phyloP scores from a whole-genome alignment of 352 stramenopile genomes.

The Saprolegnia diclina region DNA sequence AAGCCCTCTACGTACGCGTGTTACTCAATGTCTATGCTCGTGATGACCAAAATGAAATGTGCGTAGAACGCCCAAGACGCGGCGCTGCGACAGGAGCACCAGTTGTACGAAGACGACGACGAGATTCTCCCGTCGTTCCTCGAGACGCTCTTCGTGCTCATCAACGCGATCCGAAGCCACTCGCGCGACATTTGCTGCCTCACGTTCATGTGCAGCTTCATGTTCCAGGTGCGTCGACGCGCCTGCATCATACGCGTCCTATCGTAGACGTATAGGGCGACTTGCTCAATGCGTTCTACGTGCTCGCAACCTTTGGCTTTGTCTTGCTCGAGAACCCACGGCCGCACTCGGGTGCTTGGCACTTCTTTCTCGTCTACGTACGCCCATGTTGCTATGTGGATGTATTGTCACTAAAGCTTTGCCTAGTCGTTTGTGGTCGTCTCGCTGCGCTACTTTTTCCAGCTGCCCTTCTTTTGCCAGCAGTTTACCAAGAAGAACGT shows the following conservation, averaged over 20 bases:
- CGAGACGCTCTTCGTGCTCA: slow-evolving; percentile 55
- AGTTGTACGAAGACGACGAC: slow-evolving; percentile 72
- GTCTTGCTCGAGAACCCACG: slow-evolving; percentile 71
- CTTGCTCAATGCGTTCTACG: slow-evolving; percentile 73
- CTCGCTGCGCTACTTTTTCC: slow-evolving; percentile 63
- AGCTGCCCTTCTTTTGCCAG: slow-evolving; percentile 76
- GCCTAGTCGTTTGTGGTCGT: slow-evolving; percentile 36
- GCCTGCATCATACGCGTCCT: not conserved
- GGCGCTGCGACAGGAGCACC: slow-evolving; percentile 57
- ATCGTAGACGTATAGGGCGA: slow-evolving; percentile 45
- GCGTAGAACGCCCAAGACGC: slow-evolving; percentile 51
- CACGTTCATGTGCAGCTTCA: slow-evolving; percentile 60
- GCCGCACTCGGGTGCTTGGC: slow-evolving; percentile 57
- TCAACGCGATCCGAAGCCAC: slow-evolving; percentile 65
- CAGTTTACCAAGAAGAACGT: slow-evolving; percentile 47
- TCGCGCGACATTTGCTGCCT: slow-evolving; percentile 58
- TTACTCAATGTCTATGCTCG: not conserved
- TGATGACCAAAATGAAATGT: not conserved
- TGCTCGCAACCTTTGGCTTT: slow-evolving; percentile 64
- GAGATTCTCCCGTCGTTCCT: slow-evolving; percentile 29
- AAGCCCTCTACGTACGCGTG: slow-evolving; percentile 41
- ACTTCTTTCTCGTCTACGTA: slow-evolving; percentile 79
- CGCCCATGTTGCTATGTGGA: not conserved
- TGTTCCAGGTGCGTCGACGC: slow-evolving; percentile 46
- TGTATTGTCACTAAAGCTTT: slow-evolving; percentile 28